A percentile compares a stretch with the other conserved stretches of the same genome.
These are phyloP conservation scores for Porphyrellus sp. DNA, from an alignment of 1,284 basidiomycete genomes.

Conservation along the genomic window DNA sequence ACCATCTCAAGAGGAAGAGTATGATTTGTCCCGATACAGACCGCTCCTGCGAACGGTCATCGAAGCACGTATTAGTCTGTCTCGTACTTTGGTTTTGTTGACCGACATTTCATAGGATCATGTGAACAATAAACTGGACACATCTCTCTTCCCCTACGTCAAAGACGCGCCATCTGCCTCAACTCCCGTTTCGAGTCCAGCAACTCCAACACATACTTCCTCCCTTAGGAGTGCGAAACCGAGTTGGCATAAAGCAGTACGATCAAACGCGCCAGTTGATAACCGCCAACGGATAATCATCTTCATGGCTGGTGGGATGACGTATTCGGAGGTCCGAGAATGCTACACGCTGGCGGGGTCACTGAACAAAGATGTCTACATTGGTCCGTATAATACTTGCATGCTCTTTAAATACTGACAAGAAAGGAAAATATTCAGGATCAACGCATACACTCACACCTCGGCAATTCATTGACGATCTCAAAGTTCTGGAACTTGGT, in stretches of 20 bases:
- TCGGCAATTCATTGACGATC: constrained; percentile 78
- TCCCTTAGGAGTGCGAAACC: constrained; percentile 85
- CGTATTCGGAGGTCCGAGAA: constrained; percentile 92
- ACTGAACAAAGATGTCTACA: constrained; percentile 85
- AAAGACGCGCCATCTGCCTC: constrained; percentile 75
- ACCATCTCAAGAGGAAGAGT: constrained; percentile 75
- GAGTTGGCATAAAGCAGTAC: constrained; percentile 77
- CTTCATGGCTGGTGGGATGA: constrained; percentile 95
- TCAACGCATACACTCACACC: constrained; percentile 90
- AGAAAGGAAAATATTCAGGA: constrained; percentile 47
- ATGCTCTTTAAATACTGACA: constrained; percentile 4
- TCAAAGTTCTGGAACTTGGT: constrained; percentile 79
- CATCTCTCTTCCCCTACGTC: constrained; percentile 84
- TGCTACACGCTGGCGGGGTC: constrained; percentile 76
- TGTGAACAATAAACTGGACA: constrained; percentile 74
- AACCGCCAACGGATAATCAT: constrained; percentile 82
- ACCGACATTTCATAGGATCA: constrained; percentile 62
- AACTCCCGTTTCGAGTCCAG: constrained; percentile 41
- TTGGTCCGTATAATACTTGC: constrained; percentile 56
- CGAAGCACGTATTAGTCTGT: constrained; percentile 50
- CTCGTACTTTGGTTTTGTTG: background rate
- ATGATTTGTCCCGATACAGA: constrained; percentile 93
- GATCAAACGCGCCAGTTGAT: constrained; percentile 50
- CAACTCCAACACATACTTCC: constrained; percentile 51
- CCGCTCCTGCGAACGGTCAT: constrained; percentile 82